A percentile compares a stretch with the other conserved stretches of the same genome.
Conservation (phyloP, 78 protist species). For the Dictyostelium capitatum region DNA sequence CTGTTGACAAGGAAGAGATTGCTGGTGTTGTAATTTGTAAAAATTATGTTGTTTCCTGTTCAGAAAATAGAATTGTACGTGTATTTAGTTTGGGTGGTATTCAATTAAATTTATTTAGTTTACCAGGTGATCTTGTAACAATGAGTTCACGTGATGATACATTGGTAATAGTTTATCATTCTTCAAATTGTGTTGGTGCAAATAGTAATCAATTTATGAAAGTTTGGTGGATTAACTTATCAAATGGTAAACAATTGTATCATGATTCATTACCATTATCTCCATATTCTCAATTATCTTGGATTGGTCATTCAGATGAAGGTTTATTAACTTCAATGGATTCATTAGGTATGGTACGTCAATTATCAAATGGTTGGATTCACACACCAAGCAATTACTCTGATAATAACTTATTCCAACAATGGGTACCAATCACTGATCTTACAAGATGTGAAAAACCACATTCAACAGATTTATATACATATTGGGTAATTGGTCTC, state of each 20-base stretch:
- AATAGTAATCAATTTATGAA: not conserved
- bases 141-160: conserved; percentile 11
- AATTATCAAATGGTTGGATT: conserved; percentile 19
- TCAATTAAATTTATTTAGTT: not conserved
- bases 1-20: not conserved
- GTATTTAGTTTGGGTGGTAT: conserved; percentile 46
- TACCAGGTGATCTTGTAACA: conserved; percentile 51
- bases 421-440: conserved; percentile 43
- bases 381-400: not conserved
- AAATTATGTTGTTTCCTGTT: not conserved
- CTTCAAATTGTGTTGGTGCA: not conserved
- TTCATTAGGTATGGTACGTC: conserved; percentile 31
- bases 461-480: not conserved
- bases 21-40: conserved; percentile 32
- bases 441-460: not conserved
- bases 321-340: conserved; percentile 18
- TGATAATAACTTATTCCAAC: not conserved
- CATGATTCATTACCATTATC: conserved; percentile 22
- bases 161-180: conserved; percentile 40
- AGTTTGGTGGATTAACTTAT: not conserved
- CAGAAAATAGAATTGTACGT: conserved; percentile 9
- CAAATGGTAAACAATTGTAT: conserved; percentile 13
- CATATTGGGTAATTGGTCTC: conserved; percentile 56
- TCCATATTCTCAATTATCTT: conserved; percentile 2
- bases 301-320: conserved; percentile 50